Evolutionary conservation across 805 yeast species (phyloP).

Genomic region (Candida sithepensis): DNA sequence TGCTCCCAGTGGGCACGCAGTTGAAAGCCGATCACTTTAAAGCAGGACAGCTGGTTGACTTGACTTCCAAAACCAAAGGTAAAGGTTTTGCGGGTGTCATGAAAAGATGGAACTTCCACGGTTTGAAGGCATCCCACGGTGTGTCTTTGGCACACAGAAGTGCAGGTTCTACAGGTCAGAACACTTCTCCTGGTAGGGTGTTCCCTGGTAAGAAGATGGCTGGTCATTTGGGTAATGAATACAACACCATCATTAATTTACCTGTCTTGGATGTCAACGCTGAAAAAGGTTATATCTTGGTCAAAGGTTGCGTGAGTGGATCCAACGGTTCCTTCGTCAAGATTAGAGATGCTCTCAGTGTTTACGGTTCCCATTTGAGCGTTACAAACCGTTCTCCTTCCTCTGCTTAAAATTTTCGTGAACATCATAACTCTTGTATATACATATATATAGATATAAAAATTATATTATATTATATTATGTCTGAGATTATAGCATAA

Average conservation of each 20-base stretch:
- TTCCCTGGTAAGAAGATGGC: conserved; percentile 98
- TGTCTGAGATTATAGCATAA: not conserved
- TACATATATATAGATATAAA: not conserved
- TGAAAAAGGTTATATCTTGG: conserved; percentile 73
- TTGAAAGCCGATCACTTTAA: conserved; percentile 81
- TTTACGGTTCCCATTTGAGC: conserved; percentile 27
- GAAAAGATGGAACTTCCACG: conserved; percentile 89
- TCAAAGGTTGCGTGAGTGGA: conserved; percentile 91
- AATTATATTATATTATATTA: not conserved
- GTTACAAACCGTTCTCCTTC: conserved; percentile 6
- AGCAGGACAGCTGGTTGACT: conserved; percentile 79
- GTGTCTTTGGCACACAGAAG: conserved; percentile 89
- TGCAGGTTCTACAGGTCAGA: conserved; percentile 96
- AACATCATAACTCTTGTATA: not conserved
- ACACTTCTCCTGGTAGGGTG: conserved; percentile 93
- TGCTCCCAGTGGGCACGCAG: conserved; percentile 74
- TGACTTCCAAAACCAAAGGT: conserved; percentile 79
- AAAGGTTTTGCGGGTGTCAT: conserved; percentile 98
- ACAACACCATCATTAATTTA: conserved; percentile 70
- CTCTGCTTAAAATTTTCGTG: not conserved
- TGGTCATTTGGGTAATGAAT: conserved; percentile 87
- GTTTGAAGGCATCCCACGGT: conserved; percentile 94
- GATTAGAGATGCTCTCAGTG: conserved; percentile 74
- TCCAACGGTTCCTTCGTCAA: conserved; percentile 72
- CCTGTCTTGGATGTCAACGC: conserved; percentile 77